Base-by-base conservation (phyloP, 2,329 filamentous ascomycete species). In the Plenodomus tracheiphilus region DNA sequence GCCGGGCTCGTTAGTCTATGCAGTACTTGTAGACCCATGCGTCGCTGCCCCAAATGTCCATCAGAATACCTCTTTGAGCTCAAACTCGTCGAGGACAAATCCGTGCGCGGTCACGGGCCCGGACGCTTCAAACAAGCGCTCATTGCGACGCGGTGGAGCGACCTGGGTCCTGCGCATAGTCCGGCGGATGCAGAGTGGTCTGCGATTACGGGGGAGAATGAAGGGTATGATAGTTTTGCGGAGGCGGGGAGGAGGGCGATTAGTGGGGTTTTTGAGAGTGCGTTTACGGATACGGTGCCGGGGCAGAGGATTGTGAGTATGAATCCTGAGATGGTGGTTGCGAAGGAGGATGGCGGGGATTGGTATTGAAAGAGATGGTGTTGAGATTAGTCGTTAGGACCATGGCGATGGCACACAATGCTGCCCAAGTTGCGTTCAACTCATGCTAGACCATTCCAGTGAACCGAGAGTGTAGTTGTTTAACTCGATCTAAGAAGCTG, bases 1-100 rank as follows among this genome's bases (percentile, higher is more conserved):
- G 70, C 71, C 0, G 75, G 77, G 44, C 69, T 75, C 25, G 77
- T 83, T 34, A 73, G 81, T 10, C 74, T 82, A 6, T 86, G 83
- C 61, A 74, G 75, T 1, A 69, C 75, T 15, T 86, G 83, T 62
- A 73, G 78, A 7, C 82, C 83, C 2, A 83, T 84, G 74, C 75
- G 83, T 3, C 73, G 83, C 25, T 86, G 83, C 65, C 81, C 83
- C 0, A 77, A 82, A 44, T 86, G 83, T 64, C 82, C 83, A 1
- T 81, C 81, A 0, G 83, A 86, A 60, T 86, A 86, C 52, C 69
- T 86, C 10, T 74, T 85, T 40, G 83, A 86, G 62, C 64, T 85
- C 6, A 83, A 81, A 52, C 71, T 85, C 49, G 73, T 79, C 2
- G 83, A 86, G 65, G 82, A 85, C 53, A 76, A 71, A 39, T 66